Base-by-base conservation (phyloP, 1,284 basidiomycete species). In the Cutaneotrichosporon mucoides region DNA sequence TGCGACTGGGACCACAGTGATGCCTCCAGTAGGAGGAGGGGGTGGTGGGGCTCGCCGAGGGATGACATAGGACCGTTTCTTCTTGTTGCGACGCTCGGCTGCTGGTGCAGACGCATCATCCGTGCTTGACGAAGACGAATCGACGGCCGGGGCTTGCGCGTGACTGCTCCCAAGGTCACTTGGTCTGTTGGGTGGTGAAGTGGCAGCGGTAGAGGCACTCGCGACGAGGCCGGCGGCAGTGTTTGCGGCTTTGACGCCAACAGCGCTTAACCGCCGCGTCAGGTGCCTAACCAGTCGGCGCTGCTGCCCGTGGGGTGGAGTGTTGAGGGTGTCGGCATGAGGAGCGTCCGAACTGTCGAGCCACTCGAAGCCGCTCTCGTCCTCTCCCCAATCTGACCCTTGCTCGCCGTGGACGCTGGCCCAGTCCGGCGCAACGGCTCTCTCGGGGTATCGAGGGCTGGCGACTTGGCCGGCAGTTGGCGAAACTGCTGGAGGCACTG, bases 341-440 rank as follows among this genome's bases (percentile, higher is more conserved):
- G 66, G 68, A 33, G 61, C 63, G 9, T 61, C 66, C 12, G 68
- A 57, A 34, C 62, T 67, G 59, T 77, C 75, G 33, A 76, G 50
- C 75, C 75, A 77, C 61, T 76, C 75, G 43, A 72, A 74, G 6
- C 65, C 66, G 33, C 62, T 66, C 56, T 77, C 74, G 59, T 76
- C 75, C 10, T 77, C 73, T 9, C 73, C 75, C 75, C 75, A 77
- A 53, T 77, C 75, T 13, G 66, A 66, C 5, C 75, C 75, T 59
- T 75, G 73, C 56, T 77, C 75, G 33, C 75, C 75, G 53, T 76
- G 68, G 5, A 77, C 56, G 52, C 68, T 71, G 16, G 67, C 70
- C 57, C 59, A 63, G 54, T 72, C 69, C 6, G 60, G 51, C 7
- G 64, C 52, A 34, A 57, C 58, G 1, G 57, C 61, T n/a, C 58